Conservation (phyloP, 768 basidiomycete genomes). For the Russula foetens region DNA sequence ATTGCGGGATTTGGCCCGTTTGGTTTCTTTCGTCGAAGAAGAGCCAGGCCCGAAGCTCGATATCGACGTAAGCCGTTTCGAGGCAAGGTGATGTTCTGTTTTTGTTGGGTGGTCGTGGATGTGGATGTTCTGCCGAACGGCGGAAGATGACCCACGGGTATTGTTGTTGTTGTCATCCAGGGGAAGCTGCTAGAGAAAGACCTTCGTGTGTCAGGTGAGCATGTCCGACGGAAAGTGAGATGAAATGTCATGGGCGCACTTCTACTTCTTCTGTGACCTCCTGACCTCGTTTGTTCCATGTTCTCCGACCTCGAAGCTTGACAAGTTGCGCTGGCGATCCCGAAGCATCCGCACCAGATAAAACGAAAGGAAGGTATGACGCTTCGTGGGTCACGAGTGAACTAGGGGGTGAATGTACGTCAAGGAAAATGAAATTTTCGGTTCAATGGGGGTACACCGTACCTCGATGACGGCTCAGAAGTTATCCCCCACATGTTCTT, state of each 20-base stretch:
- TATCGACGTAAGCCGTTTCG: slow-evolving; percentile 17
- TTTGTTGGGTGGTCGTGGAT: no score
- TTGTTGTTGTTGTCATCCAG: neutral
- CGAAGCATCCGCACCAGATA: slow-evolving; percentile 9
- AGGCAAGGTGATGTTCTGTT: neutral
- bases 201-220: slow-evolving; percentile 9
- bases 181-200: slow-evolving; percentile 5
- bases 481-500: slow-evolving; percentile 13
- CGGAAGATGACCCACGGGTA: slow-evolving; percentile 12
- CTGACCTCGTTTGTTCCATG: slow-evolving; percentile 20
- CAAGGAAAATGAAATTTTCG: neutral
- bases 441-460: neutral
- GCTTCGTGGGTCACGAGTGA: slow-evolving; percentile 15
- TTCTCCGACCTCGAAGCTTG: slow-evolving; percentile 17
- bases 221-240: no score
- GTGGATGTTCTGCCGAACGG: neutral
- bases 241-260: neutral
- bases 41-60: slow-evolving; percentile 10
- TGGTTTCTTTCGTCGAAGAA: neutral
- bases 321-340: slow-evolving; percentile 8
- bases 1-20: slow-evolving; percentile 1
- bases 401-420: neutral
- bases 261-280: slow-evolving; percentile 14
- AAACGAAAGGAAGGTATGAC: slow-evolving; percentile 19
- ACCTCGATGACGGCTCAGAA: slow-evolving; percentile 8